Evolutionary conservation across 345 rosid species (phyloP).

Genomic region (Eucalyptus dawsonii): DNA sequence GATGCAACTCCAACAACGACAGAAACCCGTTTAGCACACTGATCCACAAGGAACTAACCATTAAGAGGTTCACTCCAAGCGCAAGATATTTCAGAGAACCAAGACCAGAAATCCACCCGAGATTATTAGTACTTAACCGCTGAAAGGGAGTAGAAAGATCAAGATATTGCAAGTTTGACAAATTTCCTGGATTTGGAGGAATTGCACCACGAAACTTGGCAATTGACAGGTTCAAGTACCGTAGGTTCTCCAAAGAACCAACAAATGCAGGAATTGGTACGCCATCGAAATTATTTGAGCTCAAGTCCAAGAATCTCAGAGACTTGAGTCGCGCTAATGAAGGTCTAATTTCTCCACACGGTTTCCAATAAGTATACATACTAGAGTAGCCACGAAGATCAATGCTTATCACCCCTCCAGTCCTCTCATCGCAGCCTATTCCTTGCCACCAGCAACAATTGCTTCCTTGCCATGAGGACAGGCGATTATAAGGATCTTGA

Average conservation of each 20-base stretch:
- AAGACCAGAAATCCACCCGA: neutral
- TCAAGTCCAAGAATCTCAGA: slow-evolving; percentile 21
- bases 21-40: slow-evolving; percentile 1
- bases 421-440: slow-evolving; percentile 7
- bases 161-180: slow-evolving; percentile 18
- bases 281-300: slow-evolving; percentile 9
- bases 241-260: slow-evolving; percentile 10
- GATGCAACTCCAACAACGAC: slow-evolving; percentile 7
- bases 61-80: slow-evolving; percentile 4
- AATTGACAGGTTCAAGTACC: slow-evolving; percentile 18
- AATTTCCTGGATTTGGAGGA: slow-evolving; percentile 19
- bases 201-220: slow-evolving; percentile 16
- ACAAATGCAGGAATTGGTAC: slow-evolving; percentile 26
- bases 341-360: slow-evolving; percentile 27
- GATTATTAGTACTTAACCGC: neutral
- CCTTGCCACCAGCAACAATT: slow-evolving; percentile 32
- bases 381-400: slow-evolving; percentile 1
- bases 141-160: slow-evolving; percentile 11
- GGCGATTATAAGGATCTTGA: slow-evolving; percentile 5
- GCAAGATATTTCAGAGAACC: slow-evolving; percentile 14
- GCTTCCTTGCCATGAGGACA: slow-evolving; percentile 19
- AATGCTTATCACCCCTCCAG: slow-evolving; percentile 11
- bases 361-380: slow-evolving; percentile 6
- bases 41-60: neutral
- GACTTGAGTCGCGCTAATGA: slow-evolving; percentile 15